These are phyloP conservation scores for Penicillium malachiteum DNA, from an alignment of 495 filamentous ascomycete genomes.

Conservation along the genomic window DNA sequence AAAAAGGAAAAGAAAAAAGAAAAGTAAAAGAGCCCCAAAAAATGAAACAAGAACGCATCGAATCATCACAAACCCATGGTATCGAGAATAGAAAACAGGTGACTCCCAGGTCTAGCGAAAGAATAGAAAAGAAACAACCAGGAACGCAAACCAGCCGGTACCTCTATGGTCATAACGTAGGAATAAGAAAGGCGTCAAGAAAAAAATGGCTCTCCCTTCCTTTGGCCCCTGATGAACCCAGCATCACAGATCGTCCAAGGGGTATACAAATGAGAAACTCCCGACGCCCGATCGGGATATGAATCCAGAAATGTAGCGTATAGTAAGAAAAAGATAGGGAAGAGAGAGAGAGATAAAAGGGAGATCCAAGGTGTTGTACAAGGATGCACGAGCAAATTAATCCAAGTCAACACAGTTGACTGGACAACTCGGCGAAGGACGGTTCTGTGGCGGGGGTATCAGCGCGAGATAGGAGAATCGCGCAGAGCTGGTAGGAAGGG, in stretches of 20 bases:
- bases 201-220: slow-evolving; percentile 19
- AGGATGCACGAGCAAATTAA: slow-evolving; percentile 15
- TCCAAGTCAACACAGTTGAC: slow-evolving; percentile 22
- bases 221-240: slow-evolving; percentile 27
- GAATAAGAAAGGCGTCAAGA: slow-evolving; percentile 16
- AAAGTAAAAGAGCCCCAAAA: slow-evolving; percentile 14
- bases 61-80: slow-evolving; percentile 36
- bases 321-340: slow-evolving; percentile 23
- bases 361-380: slow-evolving; percentile 45
- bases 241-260: slow-evolving; percentile 14
- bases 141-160: slow-evolving; percentile 42
- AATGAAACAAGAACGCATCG: slow-evolving; percentile 21
- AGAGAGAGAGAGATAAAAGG: slow-evolving; percentile 5
- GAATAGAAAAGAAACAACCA: slow-evolving; percentile 37
- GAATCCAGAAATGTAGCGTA: slow-evolving; percentile 17
- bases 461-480: neutral
- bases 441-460: slow-evolving; percentile 5
- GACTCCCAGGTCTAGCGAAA: slow-evolving; percentile 44
- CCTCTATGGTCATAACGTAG: slow-evolving; percentile 48
- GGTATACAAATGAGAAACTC: slow-evolving; percentile 10
- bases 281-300: slow-evolving; percentile 12
- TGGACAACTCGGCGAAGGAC: neutral
- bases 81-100: slow-evolving; percentile 31
- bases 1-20: slow-evolving; percentile 18
- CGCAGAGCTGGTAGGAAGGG: slow-evolving; percentile 6